Base-by-base conservation (phyloP, 768 basidiomycete species). In the Asterophora lycoperdoides region DNA sequence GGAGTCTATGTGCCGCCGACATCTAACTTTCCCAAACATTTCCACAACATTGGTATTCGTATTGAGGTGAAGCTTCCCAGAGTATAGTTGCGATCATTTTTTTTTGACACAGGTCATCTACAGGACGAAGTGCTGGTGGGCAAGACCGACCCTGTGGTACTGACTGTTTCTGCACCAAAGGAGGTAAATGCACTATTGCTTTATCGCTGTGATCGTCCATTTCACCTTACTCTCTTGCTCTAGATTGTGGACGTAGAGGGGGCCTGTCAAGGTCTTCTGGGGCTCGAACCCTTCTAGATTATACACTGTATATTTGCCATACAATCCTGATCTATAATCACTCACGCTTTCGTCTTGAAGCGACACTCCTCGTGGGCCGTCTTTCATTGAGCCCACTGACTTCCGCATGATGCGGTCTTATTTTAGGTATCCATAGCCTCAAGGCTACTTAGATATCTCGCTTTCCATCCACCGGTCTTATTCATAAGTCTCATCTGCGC, bases 11-110 rank as follows among this genome's bases (percentile, higher is more conserved):
- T 99, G 33, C 96, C 95, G 3, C 81, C 85, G 1, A 75, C 78
- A 6, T 60, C 82, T 2, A 71, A 80, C 38, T 97, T 90, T 65
- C 96, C 95, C 2, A 86, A 79, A 55, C 79, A 80, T 44, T 98
- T 93, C 67, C 93, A 95, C 57, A 87, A 92, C 54, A 78, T 96
- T 23, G 93, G 90, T 6, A 84, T 98, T 51, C 82, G 95, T 39
- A 92, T 99, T 58, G 95, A 95, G 76, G 89, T 85, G 48, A 34
- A 55, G 52, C 32, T 29, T 34, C 9, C 29, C 23, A n/a, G 23
- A 23, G 23, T 23, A 11, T 13, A 26, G 18, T 6, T 11, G 2
- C 13, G 17, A 33, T 37, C 18, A 33, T 37, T 18, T 48, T 33
- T 13, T 20, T 26, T 47, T 46, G 11, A 42, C 26, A 17, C 15